These are phyloP conservation scores for Nelumbo lutea DNA, from an alignment of 164 flowering plant species.

Conservation along the genomic window DNA sequence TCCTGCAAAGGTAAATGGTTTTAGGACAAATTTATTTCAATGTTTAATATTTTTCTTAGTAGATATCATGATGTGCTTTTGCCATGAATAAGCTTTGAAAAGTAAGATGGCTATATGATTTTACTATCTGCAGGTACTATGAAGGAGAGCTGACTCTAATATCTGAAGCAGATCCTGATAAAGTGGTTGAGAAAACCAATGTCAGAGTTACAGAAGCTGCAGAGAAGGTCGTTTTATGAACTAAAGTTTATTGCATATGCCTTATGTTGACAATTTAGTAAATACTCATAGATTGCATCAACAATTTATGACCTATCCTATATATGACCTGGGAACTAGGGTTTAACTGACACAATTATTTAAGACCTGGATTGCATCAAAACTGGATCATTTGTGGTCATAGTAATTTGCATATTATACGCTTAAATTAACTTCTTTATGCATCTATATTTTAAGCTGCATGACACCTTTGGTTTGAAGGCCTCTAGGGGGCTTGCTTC, in stretches of 20 bases:
- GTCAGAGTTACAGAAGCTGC: conserved; percentile 73
- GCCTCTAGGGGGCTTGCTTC: too few species aligned
- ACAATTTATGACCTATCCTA: too few species aligned
- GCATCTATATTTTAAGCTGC: too few species aligned
- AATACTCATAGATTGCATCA: too few species aligned
- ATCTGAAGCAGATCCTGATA: conserved; percentile 57
- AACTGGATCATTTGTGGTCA: too few species aligned
- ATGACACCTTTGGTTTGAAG: too few species aligned
- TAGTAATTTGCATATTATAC: too few species aligned
- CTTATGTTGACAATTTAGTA: background rate
- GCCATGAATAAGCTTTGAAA: background rate
- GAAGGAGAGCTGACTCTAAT: conserved; percentile 79
- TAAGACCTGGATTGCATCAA: too few species aligned
- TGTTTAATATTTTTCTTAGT: background rate
- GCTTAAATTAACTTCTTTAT: too few species aligned
- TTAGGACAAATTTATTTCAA: background rate
- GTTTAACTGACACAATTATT: too few species aligned
- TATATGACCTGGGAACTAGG: too few species aligned
- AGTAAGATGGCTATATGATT: background rate
- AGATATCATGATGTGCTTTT: background rate
- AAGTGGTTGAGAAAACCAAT: conserved; percentile 28
- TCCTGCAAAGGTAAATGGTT: background rate
- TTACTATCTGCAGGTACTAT: conserved; percentile 55
- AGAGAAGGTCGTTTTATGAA: conserved; percentile 52
- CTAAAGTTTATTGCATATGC: background rate